These are phyloP conservation scores for Ilyonectria sp. DNA, from an alignment of 2,329 filamentous ascomycete species.

Conservation along the genomic window DNA sequence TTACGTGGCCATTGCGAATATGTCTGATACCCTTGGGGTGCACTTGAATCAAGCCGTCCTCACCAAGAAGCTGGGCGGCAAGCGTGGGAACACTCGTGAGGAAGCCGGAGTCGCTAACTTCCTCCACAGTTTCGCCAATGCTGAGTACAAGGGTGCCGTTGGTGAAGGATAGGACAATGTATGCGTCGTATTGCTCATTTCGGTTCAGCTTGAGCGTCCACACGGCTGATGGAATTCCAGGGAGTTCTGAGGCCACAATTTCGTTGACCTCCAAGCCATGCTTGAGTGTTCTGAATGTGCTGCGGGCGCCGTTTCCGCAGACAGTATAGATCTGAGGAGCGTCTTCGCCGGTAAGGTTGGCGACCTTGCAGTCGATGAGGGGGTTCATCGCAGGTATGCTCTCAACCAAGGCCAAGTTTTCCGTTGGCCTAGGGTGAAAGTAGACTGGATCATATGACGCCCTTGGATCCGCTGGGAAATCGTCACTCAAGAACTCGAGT, in stretches of 20 bases:
- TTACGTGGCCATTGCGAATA: slow-evolving; percentile 83
- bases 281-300: slow-evolving; percentile 91
- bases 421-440: slow-evolving; percentile 84
- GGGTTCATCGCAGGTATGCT: slow-evolving; percentile 92
- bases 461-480: slow-evolving; percentile 82
- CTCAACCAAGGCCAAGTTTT: slow-evolving; percentile 89
- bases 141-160: slow-evolving; percentile 93
- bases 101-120: slow-evolving; percentile 95
- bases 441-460: slow-evolving; percentile 84
- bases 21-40: slow-evolving; percentile 97
- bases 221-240: slow-evolving; percentile 89
- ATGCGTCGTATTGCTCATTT: slow-evolving; percentile 89
- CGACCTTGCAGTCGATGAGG: slow-evolving; percentile 90
- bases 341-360: slow-evolving; percentile 91
- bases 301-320: slow-evolving; percentile 89
- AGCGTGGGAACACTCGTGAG: slow-evolving; percentile 90
- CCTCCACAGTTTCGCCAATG: slow-evolving; percentile 96
- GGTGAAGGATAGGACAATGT: slow-evolving; percentile 94
- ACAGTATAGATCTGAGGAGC: slow-evolving; percentile 97
- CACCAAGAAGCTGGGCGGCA: slow-evolving; percentile 93
- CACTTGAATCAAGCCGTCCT: slow-evolving; percentile 93
- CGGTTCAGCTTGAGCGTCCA: slow-evolving; percentile 94
- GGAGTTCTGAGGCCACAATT: slow-evolving; percentile 94
- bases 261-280: slow-evolving; percentile 95
- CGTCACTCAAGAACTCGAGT: slow-evolving; percentile 85